Evolutionary conservation across 2,329 filamentous ascomycete genomes (phyloP).

Genomic region (Thelonectria discophora): DNA sequence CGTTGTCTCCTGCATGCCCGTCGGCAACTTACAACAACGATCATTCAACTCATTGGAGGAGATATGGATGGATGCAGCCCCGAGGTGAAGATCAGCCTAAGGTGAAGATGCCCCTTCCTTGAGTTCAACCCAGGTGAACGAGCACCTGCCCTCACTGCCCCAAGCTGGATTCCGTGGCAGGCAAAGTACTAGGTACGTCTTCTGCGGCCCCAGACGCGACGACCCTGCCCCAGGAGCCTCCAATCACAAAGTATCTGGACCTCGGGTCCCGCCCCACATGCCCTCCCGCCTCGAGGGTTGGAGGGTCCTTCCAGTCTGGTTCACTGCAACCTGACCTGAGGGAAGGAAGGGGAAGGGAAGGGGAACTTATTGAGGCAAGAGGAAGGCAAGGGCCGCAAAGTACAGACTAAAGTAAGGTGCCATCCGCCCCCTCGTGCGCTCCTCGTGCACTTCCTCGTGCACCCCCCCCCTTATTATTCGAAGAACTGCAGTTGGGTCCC

Average conservation of each 20-base stretch:
- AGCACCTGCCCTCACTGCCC: no score
- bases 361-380: no score
- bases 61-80: no score
- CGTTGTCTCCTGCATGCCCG: constrained; percentile 9
- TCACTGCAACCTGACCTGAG: constrained; percentile 5
- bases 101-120: constrained; percentile 23
- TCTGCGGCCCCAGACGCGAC: constrained; percentile 4
- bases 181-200: constrained; percentile 16
- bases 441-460: no score
- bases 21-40: neutral
- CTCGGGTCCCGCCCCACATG: constrained; percentile 12
- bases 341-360: no score
- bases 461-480: neutral
- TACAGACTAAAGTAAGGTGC: constrained; percentile 23
- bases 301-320: constrained; percentile 8
- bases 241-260: constrained; percentile 16
- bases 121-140: no score
- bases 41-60: no score
- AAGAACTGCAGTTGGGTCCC: no score
- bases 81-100: neutral
- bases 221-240: neutral
- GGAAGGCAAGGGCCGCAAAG: neutral
- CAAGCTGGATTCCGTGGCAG: neutral
- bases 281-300: constrained; percentile 21
- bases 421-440: no score